Conservation (phyloP, 805 yeast genomes). For the Ogataea siamensis region DNA sequence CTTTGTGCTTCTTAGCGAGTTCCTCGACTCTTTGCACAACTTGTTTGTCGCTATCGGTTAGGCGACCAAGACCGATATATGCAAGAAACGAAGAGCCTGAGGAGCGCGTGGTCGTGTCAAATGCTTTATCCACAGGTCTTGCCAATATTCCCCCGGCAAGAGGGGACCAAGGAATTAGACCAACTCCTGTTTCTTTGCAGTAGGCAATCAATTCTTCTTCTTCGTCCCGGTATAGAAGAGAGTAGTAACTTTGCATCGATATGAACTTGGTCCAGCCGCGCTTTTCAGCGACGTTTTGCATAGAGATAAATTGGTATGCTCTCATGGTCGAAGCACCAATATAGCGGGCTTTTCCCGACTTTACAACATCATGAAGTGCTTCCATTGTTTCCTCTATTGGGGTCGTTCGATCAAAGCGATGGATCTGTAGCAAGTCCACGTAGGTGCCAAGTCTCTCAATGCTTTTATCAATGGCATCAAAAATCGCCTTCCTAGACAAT, state of each 20-base stretch:
- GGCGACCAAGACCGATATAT: conserved; percentile 16
- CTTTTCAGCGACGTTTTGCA: conserved; percentile 56
- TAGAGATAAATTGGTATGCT: conserved; percentile 50
- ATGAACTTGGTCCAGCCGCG: conserved; percentile 57
- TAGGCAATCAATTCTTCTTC: conserved; percentile 61
- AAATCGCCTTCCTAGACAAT: conserved; percentile 44
- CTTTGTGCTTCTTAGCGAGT: conserved; percentile 44
- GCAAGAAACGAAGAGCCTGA: not conserved
- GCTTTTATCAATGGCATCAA: conserved; percentile 41
- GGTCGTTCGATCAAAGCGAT: conserved; percentile 46
- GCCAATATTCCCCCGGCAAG: conserved; percentile 46
- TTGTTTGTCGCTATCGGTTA: conserved; percentile 29
- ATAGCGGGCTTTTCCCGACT: conserved; percentile 48
- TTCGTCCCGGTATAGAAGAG: conserved; percentile 57
- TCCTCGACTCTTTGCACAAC: conserved; percentile 53
- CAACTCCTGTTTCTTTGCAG: conserved; percentile 51
- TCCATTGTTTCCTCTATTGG: conserved; percentile 55
- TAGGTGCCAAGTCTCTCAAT: conserved; percentile 50
- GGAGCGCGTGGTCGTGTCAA: conserved; percentile 7
- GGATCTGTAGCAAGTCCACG: conserved; percentile 55
- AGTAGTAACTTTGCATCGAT: conserved; percentile 57
- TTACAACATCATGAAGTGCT: conserved; percentile 52
- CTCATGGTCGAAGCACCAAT: conserved; percentile 64
- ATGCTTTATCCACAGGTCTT: conserved; percentile 37
- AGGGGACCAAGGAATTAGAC: conserved; percentile 62